Percentiles rank a stretch among this genome's conserved stretches.
Conservation (phyloP, 345 rosid species). For the Erodium maritimum region DNA sequence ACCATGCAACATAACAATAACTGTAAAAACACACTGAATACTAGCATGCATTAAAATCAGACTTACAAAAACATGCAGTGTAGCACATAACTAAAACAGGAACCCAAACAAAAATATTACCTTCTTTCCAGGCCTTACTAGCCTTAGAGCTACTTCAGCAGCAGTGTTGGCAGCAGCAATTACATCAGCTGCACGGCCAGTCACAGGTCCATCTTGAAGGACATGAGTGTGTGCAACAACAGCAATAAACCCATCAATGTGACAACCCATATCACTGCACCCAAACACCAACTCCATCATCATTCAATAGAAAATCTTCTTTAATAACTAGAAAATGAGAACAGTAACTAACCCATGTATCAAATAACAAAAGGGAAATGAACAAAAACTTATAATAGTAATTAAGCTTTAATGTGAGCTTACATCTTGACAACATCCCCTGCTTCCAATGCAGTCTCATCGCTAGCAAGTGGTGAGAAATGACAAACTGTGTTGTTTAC, state of each 20-base stretch:
- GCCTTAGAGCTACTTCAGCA: slow-evolving; percentile 97
- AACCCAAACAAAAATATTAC: slow-evolving; percentile 21
- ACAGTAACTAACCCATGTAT: not conserved
- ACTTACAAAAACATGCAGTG: not conserved
- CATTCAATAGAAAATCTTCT: not conserved
- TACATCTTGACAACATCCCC: slow-evolving; percentile 89
- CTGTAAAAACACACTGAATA: too few relatives aligned
- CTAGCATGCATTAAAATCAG: too few relatives aligned
- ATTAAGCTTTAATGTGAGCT: slow-evolving; percentile 10
- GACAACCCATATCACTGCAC: slow-evolving; percentile 90
- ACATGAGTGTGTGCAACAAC: slow-evolving; percentile 85
- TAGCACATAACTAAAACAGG: not conserved
- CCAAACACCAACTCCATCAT: slow-evolving; percentile 2
- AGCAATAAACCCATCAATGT: slow-evolving; percentile 97
- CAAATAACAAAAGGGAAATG: not conserved
- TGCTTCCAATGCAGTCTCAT: slow-evolving; percentile 60
- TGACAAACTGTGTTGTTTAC: slow-evolving; percentile 84
- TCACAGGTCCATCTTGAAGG: slow-evolving; percentile 59
- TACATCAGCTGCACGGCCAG: slow-evolving; percentile 78
- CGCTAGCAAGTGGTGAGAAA: slow-evolving; percentile 83
- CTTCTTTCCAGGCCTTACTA: slow-evolving; percentile 93
- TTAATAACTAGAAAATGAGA: not conserved
- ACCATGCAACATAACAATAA: too few relatives aligned
- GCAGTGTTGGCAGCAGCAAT: slow-evolving; percentile 89
- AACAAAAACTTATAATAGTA: not conserved